A percentile compares a stretch with the other conserved stretches of the same genome.
Conservation (phyloP, 1,139 yeast genomes). For the Nakaseomyces delphensis region DNA sequence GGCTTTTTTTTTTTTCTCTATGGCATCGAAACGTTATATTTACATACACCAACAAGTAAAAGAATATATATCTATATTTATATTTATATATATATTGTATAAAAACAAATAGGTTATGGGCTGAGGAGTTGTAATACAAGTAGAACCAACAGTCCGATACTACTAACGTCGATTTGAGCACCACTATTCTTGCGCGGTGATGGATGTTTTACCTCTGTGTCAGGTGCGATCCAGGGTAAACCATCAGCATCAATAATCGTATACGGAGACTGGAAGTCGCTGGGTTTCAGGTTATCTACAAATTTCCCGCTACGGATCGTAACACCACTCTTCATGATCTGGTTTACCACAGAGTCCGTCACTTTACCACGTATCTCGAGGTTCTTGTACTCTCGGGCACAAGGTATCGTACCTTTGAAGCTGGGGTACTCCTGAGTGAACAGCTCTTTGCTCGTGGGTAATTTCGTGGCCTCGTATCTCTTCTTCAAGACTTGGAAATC, state of each 20-base stretch:
- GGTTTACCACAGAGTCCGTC: slow-evolving; percentile 41
- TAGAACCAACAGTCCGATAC: background rate
- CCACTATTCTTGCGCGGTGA: background rate
- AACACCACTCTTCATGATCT: slow-evolving; percentile 43
- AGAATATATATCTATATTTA: background rate
- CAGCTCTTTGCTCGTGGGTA: slow-evolving; percentile 22
- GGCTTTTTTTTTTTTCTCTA: background rate
- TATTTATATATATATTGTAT: background rate
- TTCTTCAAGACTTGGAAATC: slow-evolving; percentile 48
- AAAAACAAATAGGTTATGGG: background rate
- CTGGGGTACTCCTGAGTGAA: background rate
- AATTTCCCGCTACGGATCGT: slow-evolving; percentile 39
- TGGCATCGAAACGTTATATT: background rate
- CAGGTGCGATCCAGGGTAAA: slow-evolving; percentile 3
- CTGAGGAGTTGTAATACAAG: background rate
- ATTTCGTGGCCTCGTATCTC: slow-evolving; percentile 36
- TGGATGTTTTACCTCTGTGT: background rate
- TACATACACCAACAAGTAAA: background rate
- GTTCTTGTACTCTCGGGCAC: slow-evolving; percentile 43
- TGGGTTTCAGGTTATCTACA: slow-evolving; percentile 33
- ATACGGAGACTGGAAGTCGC: background rate
- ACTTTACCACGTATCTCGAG: slow-evolving; percentile 43
- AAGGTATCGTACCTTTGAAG: slow-evolving; percentile 19
- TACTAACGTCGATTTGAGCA: background rate
- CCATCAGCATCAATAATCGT: slow-evolving; percentile 20